These are phyloP conservation scores for Cruciata laevipes DNA, from an alignment of 257 asterid genomes.

Conservation along the genomic window DNA sequence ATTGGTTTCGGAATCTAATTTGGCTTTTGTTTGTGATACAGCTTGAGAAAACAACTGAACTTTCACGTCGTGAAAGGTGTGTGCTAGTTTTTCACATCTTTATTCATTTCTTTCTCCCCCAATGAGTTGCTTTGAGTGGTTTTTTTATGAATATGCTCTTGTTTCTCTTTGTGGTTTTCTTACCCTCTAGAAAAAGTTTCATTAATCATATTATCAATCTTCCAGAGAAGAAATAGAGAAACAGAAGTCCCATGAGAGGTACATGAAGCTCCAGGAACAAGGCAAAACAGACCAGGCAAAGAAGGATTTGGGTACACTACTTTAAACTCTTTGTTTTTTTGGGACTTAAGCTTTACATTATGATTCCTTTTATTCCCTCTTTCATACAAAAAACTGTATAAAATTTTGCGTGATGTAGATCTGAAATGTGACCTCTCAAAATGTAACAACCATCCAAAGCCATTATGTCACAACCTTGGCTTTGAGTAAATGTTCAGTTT, in stretches of 20 bases:
- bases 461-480: background rate
- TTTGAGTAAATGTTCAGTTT: background rate
- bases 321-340: too few species aligned
- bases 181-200: background rate
- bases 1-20: background rate
- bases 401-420: too few species aligned
- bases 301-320: conserved; percentile 77
- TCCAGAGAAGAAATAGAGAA: conserved; percentile 91
- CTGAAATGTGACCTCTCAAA: background rate
- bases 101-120: background rate
- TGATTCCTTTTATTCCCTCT: background rate
- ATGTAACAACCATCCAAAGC: background rate
- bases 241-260: conserved; percentile 88
- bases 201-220: conserved; percentile 7
- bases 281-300: conserved; percentile 93
- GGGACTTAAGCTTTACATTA: background rate
- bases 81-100: conserved; percentile 1
- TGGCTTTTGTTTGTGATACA: conserved; percentile 27
- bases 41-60: conserved; percentile 88
- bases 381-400: too few species aligned
- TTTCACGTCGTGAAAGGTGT: conserved; percentile 87
- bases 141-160: background rate
- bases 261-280: conserved; percentile 96
- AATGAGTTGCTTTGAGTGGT: background rate
- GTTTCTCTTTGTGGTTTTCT: background rate